Evolutionary conservation across 2,329 filamentous ascomycete species (phyloP), one percentile per base, ranked within the genome.

Genomic region (Claviceps digitariae): DNA sequence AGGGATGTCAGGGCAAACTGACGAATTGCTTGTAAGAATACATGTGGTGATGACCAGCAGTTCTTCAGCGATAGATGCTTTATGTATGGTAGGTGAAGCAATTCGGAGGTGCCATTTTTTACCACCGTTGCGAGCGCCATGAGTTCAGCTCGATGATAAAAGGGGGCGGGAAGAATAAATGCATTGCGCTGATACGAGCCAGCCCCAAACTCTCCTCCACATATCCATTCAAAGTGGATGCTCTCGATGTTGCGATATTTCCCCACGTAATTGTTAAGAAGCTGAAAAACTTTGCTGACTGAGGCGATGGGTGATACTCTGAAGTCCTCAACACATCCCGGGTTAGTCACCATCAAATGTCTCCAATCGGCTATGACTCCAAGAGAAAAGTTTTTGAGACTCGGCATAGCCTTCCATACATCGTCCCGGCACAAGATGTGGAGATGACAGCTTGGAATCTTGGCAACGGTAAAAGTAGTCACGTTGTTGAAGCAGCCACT

Each of bases 311-410:
- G 83, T 23, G 69, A 67, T 34, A 81, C 67, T 4, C 61, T 60
- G 12, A 61, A 66, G 45, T 77, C 77, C 47, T 74, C 71, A 2
- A 46, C 81, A 71, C 54, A 70, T 71, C 3, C 73, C 74, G 21
- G 73, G 71, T 25, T 71, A 23, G 77, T 67, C 58, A 79, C 79
- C 38, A 68, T 66, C 34, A 86, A 69, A 17, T 73, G 71, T 50
- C 82, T 75, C 82, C 83, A 87, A 59, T 85, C 81, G 0, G 84
- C 81, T 57, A 83, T 78, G 10, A 86, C 74, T 15, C 23, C 44
- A 2, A 87, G 61, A 1, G 74, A 78, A 4, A 87, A 69, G 34
- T 74, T 74, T 41, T 66, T 65, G 5, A 87, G 65, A 12, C 66
- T 68, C 1, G 77, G 74, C 12, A 87, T 69, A 27, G 75, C 71